Base-by-base conservation (phyloP, 192 early-diverging fungal species). In the Funneliformis geosporum region DNA sequence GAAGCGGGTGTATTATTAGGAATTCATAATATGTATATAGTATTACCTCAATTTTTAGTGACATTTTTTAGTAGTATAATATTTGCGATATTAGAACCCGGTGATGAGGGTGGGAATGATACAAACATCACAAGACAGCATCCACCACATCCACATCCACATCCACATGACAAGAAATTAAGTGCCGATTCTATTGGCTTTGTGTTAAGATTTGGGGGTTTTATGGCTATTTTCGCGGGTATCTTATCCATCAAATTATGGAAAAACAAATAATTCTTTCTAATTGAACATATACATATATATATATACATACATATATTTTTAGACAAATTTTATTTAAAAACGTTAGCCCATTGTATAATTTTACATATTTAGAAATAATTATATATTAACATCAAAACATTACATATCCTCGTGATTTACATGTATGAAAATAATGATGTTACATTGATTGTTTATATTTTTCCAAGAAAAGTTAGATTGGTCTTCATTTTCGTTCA, bases 21-120 rank as follows among this genome's bases (percentile, higher is more conserved):
- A 12, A 96, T 98, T 66, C 96, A 97, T 82, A 99, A 99, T 82
- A 92, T 98, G 61, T 97, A 95, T 84, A 92, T 97, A 74, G 95
- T 96, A 0, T 43, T 97, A 18, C 98, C 98, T 9, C 98, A 99
- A 80, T 96, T 99, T 73, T 78, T 96, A 4, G 92, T 93, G 10
- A 95, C 94, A 8, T 89, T 96, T 62, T 78, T 95, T 47, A 94
- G 91, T 84, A 92, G 91, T 79, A 78, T 97, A 43, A 81, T 97
- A 11, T 99, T 99, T 89, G 89, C 88, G 9, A 76, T 93, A 14
- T 87, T 96, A 67, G 93, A 93, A 67, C 83, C 84, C 2, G 71
- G 42, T 25, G 1, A 43, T 5, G 44, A 11, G 7, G 67, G 8
- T 33, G 10, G 10, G 50, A 23, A 40, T 23, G 18, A 74, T 71